phyloP scores from a whole-genome alignment of 768 basidiomycete genomes.

The Leccinum uliginosum region DNA sequence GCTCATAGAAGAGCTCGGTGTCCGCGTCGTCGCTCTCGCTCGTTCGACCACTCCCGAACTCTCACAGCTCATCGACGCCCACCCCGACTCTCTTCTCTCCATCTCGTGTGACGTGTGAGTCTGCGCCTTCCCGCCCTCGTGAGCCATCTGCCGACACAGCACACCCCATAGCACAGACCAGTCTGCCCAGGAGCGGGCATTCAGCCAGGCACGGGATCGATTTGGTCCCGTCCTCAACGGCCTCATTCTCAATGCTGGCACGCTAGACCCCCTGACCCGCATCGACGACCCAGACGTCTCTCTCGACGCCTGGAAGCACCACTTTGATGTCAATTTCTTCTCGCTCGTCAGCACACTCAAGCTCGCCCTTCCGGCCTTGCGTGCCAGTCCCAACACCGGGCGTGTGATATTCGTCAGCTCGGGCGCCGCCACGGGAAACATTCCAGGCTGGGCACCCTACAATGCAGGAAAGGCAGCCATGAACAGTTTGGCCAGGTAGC shows the following conservation, averaged over 20 bases:
- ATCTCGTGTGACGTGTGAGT: constrained; percentile 77
- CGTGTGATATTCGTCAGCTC: constrained; percentile 81
- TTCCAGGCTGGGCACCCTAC: constrained; percentile 75
- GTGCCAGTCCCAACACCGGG: constrained; percentile 53
- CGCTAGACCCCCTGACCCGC: constrained; percentile 62
- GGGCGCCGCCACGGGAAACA: constrained; percentile 70
- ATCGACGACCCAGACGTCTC: constrained; percentile 47
- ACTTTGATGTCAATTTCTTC: constrained; percentile 88
- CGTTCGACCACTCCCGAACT: constrained; percentile 68
- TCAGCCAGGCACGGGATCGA: constrained; percentile 46
- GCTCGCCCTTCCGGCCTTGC: constrained; percentile 64
- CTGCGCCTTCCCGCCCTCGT: not conserved
- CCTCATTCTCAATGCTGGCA: constrained; percentile 82
- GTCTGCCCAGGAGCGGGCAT: constrained; percentile 48
- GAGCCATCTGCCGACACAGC: not conserved
- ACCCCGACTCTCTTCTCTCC: constrained; percentile 42
- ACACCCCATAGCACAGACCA: constrained; percentile 51
- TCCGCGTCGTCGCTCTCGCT: constrained; percentile 73
- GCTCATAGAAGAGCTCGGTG: constrained; percentile 58
- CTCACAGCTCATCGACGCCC: constrained; percentile 38
- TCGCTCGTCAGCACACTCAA: constrained; percentile 71
- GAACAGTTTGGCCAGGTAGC: constrained; percentile 83
- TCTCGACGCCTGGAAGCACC: constrained; percentile 58
- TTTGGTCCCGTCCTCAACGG: constrained; percentile 65
- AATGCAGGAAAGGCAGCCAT: constrained; percentile 84